phyloP scores from a whole-genome alignment of 805 yeast genomes.

The Metschnikowia matae region DNA sequence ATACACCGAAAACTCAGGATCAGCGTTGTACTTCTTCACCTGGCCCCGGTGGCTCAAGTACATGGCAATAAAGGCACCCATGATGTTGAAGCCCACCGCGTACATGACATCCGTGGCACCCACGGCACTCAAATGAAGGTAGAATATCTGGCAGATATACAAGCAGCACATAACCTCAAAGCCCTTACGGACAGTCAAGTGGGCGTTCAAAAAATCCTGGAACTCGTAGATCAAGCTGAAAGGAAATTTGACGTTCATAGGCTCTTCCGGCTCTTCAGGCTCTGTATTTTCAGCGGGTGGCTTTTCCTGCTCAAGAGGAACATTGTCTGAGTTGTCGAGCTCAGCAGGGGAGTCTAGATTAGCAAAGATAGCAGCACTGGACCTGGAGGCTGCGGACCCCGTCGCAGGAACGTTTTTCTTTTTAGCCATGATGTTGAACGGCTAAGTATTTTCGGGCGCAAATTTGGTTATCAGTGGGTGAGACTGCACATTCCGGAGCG shows the following conservation, averaged over 20 bases:
- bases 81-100: slow-evolving; percentile 30
- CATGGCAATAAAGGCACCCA: slow-evolving; percentile 31
- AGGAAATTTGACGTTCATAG: slow-evolving; percentile 13
- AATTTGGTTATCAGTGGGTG: slow-evolving; percentile 2
- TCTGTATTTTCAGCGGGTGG: background rate
- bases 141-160: slow-evolving; percentile 30
- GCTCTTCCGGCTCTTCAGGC: slow-evolving; percentile 5
- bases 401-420: slow-evolving; percentile 9
- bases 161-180: slow-evolving; percentile 29
- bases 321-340: background rate
- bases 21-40: slow-evolving; percentile 13
- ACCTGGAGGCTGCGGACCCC: slow-evolving; percentile 13
- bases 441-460: slow-evolving; percentile 1
- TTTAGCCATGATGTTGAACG: slow-evolving; percentile 14
- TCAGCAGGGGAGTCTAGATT: slow-evolving; percentile 3
- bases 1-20: slow-evolving; percentile 9
- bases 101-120: slow-evolving; percentile 15
- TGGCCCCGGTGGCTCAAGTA: slow-evolving; percentile 24
- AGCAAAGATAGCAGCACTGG: slow-evolving; percentile 17
- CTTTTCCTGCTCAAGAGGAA: background rate
- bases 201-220: slow-evolving; percentile 38
- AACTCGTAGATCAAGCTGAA: slow-evolving; percentile 21
- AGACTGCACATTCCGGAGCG: background rate
- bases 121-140: slow-evolving; percentile 20
- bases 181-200: slow-evolving; percentile 27